phyloP scores from a whole-genome alignment of 2,329 filamentous ascomycete species.

The Trichothecium roseum region DNA sequence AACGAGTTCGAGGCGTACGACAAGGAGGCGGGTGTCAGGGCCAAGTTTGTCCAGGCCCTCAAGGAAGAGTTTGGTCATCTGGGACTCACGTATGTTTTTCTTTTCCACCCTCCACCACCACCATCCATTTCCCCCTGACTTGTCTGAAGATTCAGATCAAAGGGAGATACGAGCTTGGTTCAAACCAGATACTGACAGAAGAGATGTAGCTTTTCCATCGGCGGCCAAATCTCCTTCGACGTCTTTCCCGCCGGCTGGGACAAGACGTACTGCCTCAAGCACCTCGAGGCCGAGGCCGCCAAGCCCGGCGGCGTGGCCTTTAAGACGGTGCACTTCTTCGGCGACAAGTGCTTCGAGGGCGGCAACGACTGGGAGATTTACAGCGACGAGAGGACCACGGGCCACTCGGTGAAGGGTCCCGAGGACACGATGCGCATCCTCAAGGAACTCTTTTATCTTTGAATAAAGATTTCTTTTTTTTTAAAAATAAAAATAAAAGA shows the following conservation, averaged over 20 bases:
- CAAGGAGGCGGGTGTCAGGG: constrained; percentile 63
- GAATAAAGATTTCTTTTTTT: constrained; percentile 7
- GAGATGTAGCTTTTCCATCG: constrained; percentile 67
- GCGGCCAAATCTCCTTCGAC: constrained; percentile 96
- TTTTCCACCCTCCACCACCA: too few relatives aligned
- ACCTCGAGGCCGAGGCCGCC: constrained; percentile 72
- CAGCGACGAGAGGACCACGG: constrained; percentile 67
- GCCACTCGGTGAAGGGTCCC: constrained; percentile 72
- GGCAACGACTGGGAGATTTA: constrained; percentile 98
- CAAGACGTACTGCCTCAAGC: constrained; percentile 91
- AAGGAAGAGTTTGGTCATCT: constrained; percentile 74
- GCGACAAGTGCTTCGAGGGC: constrained; percentile 84
- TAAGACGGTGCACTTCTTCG: constrained; percentile 92
- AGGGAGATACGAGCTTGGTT: neutral
- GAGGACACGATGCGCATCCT: constrained; percentile 73
- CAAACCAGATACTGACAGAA: neutral
- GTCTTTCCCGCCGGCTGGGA: constrained; percentile 97
- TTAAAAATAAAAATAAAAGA: too few relatives aligned
- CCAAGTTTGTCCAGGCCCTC: constrained; percentile 65
- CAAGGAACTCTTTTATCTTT: constrained; percentile 70
- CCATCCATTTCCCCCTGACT: constrained; percentile 1
- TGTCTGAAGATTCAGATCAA: neutral
- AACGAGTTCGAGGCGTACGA: constrained; percentile 77
- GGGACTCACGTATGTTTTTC: constrained; percentile 64
- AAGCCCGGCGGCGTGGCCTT: constrained; percentile 63